Percentiles rank a stretch among this genome's conserved stretches.
phyloP scores from a whole-genome alignment of 352 stramenopile genomes.

The Pythium folliculosum region DNA sequence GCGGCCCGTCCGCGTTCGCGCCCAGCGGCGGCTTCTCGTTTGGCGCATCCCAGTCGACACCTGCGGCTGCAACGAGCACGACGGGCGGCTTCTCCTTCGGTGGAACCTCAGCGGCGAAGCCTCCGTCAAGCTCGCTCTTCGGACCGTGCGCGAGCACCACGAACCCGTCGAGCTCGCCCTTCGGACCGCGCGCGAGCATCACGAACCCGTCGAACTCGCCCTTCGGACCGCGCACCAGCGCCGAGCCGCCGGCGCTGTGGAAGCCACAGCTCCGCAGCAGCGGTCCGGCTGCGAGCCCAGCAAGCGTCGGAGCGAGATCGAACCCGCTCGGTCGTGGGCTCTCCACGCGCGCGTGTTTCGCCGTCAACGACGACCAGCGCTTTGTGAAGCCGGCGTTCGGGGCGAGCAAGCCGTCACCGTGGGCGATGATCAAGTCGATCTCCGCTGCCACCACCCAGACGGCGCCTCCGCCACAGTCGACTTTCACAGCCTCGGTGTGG shows the following conservation, averaged over 20 bases:
- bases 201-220: background rate
- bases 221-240: background rate
- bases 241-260: background rate
- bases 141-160: too few relatives aligned
- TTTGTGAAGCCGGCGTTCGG: slow-evolving; percentile 15
- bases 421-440: slow-evolving; percentile 1
- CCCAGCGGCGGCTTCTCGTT: background rate
- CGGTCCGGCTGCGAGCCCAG: background rate
- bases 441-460: background rate
- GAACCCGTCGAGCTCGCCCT: background rate
- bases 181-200: background rate
- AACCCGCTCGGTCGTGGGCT: slow-evolving; percentile 11
- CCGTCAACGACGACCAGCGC: slow-evolving; percentile 21
- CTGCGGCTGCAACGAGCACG: too few relatives aligned
- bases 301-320: too few relatives aligned
- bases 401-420: background rate
- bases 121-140: too few relatives aligned
- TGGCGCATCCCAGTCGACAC: background rate
- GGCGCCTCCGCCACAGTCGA: too few relatives aligned
- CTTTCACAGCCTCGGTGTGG: background rate
- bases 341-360: slow-evolving; percentile 19
- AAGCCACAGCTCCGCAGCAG: background rate
- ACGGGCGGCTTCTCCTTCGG: background rate
- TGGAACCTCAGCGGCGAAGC: background rate
- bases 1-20: background rate